Conservation (phyloP, 495 filamentous ascomycete species). For the Staphylotrichum tortipilum region DNA sequence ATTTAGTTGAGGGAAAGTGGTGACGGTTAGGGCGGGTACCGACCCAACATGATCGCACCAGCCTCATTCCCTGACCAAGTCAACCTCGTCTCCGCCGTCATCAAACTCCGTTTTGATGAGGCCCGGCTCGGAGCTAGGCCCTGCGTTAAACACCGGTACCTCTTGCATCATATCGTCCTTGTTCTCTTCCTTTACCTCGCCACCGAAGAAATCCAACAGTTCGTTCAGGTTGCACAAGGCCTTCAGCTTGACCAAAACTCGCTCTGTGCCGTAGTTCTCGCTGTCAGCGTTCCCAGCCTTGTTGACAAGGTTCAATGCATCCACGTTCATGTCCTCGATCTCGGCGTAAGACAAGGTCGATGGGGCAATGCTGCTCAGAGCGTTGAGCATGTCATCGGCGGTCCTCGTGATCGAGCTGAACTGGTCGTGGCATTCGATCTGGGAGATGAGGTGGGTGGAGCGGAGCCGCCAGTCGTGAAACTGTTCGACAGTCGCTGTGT, state of each 20-base stretch:
- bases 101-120: no score
- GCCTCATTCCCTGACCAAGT: no score
- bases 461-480: slow-evolving; percentile 5
- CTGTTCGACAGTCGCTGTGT: not conserved
- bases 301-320: not conserved
- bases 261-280: not conserved
- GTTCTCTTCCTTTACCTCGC: no score
- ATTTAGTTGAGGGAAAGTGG: no score
- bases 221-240: not conserved
- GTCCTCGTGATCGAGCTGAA: not conserved
- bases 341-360: not conserved
- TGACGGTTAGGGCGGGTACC: no score
- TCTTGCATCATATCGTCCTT: no score
- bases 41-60: no score
- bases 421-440: not conserved
- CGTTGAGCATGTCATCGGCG: not conserved
- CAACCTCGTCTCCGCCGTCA: no score
- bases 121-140: no score
- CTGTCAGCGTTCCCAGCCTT: slow-evolving; percentile 11
- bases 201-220: not conserved
- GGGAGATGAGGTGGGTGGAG: not conserved
- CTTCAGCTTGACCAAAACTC: slow-evolving; percentile 10
- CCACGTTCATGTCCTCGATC: not conserved
- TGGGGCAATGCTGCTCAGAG: not conserved
- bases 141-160: no score